Base-by-base conservation (phyloP, 345 rosid species). In the Cardamine resedifolia region DNA sequence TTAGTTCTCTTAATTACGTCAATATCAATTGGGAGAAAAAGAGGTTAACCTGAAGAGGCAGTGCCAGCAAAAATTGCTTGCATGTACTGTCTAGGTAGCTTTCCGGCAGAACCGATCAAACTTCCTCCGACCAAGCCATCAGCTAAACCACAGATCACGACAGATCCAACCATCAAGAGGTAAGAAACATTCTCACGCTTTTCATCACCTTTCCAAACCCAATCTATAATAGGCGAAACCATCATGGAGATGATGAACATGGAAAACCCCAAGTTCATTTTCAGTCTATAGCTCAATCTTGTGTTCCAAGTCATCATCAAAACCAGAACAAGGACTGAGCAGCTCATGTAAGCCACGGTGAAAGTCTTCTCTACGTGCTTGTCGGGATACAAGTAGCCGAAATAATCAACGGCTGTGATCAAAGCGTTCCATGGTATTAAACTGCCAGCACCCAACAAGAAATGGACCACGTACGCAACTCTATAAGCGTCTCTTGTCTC, bases 31-130 rank as follows among this genome's bases (percentile, higher is more conserved):
- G 16, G 53, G 23, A 30, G 11, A 15, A 33, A 38, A 75, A 38
- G 39, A 27, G 8, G 4, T 36, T 55, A 79, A 89, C 96, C 99
- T 87, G 99, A 88, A 79, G 96, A 91, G 66, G 96, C 97, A 64
- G 96, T 95, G 67, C 97, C 97, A 9, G 97, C 93, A 45, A 91
- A 95, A 59, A 91, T 86, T 19, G 96, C 99, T 74, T 95, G 99
- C 97, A 95, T 95, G 61, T 88, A 95, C 74, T 83, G 79, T 75
- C 82, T 91, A 8, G 96, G 99, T 61, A 95, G 90, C 77, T 86
- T 89, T 64, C 93, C 97, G 0, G 93, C 96, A 21, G 85, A 88
- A 64, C 97, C 97, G 41, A 91, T 81, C 79, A 95, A 75, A 81
- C 96, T 89, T 74, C 96, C 96, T 52, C 81, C 97, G 11, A 88